phyloP scores from a whole-genome alignment of 306 rosid genomes.

The Morella rubra region DNA sequence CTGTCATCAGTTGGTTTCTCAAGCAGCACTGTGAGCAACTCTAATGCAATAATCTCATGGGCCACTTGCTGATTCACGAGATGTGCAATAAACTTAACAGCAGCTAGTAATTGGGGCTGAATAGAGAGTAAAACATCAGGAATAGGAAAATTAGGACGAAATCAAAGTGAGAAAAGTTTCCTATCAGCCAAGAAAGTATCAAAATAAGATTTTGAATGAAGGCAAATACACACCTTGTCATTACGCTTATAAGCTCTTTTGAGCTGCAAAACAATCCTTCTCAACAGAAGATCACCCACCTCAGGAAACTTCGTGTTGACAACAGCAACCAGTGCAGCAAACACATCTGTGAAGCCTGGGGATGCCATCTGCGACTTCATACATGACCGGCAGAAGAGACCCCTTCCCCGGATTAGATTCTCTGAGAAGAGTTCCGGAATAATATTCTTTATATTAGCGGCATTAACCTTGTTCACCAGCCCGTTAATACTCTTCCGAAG shows the following conservation, averaged over 20 bases:
- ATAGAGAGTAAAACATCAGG: conserved; percentile 23
- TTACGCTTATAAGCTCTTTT: conserved; percentile 92
- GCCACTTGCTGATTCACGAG: conserved; percentile 94
- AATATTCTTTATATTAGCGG: conserved; percentile 78
- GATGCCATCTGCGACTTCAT: conserved; percentile 99
- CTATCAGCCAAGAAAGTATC: neutral
- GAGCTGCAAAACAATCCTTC: conserved; percentile 88
- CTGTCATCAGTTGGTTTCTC: conserved; percentile 93
- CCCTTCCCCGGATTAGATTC: conserved; percentile 89
- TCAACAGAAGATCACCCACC: conserved; percentile 81
- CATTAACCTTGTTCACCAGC: conserved; percentile 92
- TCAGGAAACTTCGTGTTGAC: conserved; percentile 92
- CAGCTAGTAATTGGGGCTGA: conserved; percentile 92
- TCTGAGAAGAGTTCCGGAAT: conserved; percentile 78
- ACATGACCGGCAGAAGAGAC: conserved; percentile 87
- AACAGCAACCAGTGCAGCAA: conserved; percentile 89
- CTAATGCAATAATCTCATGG: conserved; percentile 85
- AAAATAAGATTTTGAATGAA: conserved; percentile 1
- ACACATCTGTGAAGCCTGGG: conserved; percentile 85
- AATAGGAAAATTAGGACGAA: conserved; percentile 13
- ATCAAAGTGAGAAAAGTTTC: neutral
- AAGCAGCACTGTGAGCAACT: conserved; percentile 80
- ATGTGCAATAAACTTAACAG: conserved; percentile 92
- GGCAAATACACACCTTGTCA: conserved; percentile 62
- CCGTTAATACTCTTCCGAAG: conserved; percentile 92